Evolutionary conservation across 495 filamentous ascomycete genomes (phyloP), one percentile per base, ranked within the genome.

Genomic region (Bathelium albidoporum): DNA sequence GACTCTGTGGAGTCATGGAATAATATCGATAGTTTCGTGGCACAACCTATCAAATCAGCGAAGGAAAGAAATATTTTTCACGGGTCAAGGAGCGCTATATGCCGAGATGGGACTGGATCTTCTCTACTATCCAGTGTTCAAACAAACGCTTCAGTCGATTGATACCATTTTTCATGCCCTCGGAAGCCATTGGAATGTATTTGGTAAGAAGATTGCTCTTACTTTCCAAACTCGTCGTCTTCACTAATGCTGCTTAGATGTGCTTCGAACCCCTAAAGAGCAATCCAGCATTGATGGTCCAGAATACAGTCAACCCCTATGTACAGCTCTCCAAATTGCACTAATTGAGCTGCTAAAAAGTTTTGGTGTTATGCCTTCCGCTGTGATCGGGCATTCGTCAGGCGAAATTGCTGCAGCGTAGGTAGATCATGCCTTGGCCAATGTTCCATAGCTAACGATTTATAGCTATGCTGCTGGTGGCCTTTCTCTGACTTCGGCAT

Each of bases 321-420:
- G 66, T 43, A 72, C 70, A 2, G 70, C 70, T 24, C 32, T 72
- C 12, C 68, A 72, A 65, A 18, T 65, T 7, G 62, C 68, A 22
- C 16, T 68, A 1, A 58, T 69, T 14, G 68, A 72, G n/a, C 31
- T 75, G 12, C 62, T 72, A 1, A 44, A 20, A 1, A 58, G 61
- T 0, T 75, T 71, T 67, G 69, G 64, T 22, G 64, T 79, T 34
- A 26, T 28, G 4, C 70, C 73, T 1, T 31, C 58, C 16, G 71
- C 73, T 0, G 83, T 86, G 0, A 69, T 81, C 2, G 84, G 85
- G 0, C 85, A 87, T 69, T 87, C 84, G 0, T 82, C 80, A 0
- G 85, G 85, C 1, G 85, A 88, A 69, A 85, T 88, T 44, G 83
- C 77, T 1, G 83, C 83, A 11, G 84, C 85, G 0, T n/a, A n/a